A percentile compares a stretch with the other conserved stretches of the same genome.
phyloP scores from a whole-genome alignment of 2,329 filamentous ascomycete genomes.

The Trichophyton rubrum region DNA sequence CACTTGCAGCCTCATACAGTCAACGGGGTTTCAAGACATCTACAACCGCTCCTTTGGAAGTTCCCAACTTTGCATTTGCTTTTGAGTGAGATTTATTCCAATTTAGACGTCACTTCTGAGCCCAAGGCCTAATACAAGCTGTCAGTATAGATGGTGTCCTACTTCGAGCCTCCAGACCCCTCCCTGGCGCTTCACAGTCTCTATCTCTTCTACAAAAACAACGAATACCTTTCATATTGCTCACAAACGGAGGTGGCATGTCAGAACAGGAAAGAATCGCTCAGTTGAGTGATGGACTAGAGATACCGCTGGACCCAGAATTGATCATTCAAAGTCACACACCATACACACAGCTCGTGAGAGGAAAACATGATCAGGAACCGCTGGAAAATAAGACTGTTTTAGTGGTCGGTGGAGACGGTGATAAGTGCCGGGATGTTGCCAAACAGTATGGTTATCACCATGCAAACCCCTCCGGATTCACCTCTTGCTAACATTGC shows the following conservation, averaged over 20 bases:
- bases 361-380: constrained; percentile 42
- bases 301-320: constrained; percentile 49
- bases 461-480: constrained; percentile 1
- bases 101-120: neutral
- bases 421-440: constrained; percentile 55
- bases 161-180: constrained; percentile 63
- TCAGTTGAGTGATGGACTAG: constrained; percentile 55
- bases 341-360: constrained; percentile 62
- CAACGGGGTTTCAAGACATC: constrained; percentile 7
- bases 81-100: constrained; percentile 29
- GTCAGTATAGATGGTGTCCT: constrained; percentile 85
- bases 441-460: constrained; percentile 46
- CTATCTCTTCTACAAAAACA: constrained; percentile 60
- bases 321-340: constrained; percentile 87
- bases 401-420: constrained; percentile 59
- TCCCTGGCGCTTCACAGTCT: constrained; percentile 64
- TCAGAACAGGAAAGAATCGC: constrained; percentile 60
- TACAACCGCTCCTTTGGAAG: neutral
- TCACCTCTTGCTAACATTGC: neutral
- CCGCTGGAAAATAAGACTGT: constrained; percentile 53
- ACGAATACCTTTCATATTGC: constrained; percentile 77
- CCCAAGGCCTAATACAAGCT: neutral
- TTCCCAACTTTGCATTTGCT: constrained; percentile 34
- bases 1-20: neutral
- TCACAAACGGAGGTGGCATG: constrained; percentile 91